Evolutionary conservation across 1,139 yeast species (phyloP).

Genomic region (Scheffersomyces segobiensis): DNA sequence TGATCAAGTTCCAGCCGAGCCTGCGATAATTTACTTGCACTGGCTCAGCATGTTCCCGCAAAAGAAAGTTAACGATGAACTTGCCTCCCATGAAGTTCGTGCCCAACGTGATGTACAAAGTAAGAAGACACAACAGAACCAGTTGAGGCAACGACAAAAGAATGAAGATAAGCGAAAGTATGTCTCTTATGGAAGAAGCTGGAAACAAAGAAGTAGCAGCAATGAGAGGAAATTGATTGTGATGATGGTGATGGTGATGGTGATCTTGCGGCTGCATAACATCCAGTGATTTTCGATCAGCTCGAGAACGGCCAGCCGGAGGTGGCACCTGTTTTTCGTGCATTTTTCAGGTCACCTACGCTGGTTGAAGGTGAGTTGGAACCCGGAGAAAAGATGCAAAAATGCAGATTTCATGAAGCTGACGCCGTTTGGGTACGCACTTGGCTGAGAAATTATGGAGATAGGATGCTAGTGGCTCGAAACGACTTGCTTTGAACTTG

Average conservation of each 20-base stretch:
- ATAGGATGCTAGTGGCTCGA: background rate
- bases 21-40: conserved; percentile 3
- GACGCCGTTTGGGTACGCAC: background rate
- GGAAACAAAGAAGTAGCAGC: conserved; percentile 18
- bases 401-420: background rate
- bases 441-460: background rate
- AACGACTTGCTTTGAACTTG: background rate
- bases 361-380: background rate
- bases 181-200: conserved; percentile 41
- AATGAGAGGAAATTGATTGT: conserved; percentile 9
- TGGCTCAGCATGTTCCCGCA: conserved; percentile 8
- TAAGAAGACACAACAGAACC: conserved; percentile 37
- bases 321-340: background rate
- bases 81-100: conserved; percentile 45
- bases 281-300: background rate
- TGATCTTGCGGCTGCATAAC: conserved; percentile 1
- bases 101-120: conserved; percentile 42
- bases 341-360: background rate
- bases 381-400: background rate
- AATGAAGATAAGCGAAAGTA: conserved; percentile 43
- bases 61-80: conserved; percentile 33
- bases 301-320: background rate
- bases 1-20: conserved; percentile 4
- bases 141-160: conserved; percentile 43
- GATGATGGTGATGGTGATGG: conserved; percentile 10